Percentiles rank a stretch among this genome's conserved stretches.
Conservation (phyloP, 2,329 filamentous ascomycete genomes). For the Chaetothyriales sp. region DNA sequence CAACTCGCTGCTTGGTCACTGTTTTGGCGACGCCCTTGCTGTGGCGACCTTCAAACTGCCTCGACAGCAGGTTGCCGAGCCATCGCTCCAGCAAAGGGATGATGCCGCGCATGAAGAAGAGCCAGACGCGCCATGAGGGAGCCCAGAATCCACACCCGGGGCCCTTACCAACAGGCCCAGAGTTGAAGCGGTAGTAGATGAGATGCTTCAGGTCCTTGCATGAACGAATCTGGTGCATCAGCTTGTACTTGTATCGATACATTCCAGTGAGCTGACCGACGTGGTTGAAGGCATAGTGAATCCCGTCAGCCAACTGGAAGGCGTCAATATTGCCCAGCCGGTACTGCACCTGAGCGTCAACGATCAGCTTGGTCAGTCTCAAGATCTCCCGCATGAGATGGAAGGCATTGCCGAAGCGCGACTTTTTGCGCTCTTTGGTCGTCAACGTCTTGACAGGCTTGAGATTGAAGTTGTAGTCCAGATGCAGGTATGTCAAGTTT, state of each 20-base stretch:
- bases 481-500: constrained; percentile 92
- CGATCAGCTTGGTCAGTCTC: constrained; percentile 88
- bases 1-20: constrained; percentile 95
- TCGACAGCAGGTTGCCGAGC: constrained; percentile 89
- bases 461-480: constrained; percentile 98
- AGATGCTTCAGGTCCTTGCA: constrained; percentile 98
- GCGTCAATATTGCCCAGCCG: constrained; percentile 95
- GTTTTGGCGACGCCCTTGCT: constrained; percentile 99
- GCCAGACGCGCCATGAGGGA: constrained; percentile 94
- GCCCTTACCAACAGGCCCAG: constrained; percentile 88
- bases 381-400: constrained; percentile 97
- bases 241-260: constrained; percentile 99
- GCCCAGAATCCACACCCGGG: constrained; percentile 99
- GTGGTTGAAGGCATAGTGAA: constrained; percentile 98
- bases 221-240: constrained; percentile 98
- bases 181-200: constrained; percentile 98
- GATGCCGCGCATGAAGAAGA: constrained; percentile 98
- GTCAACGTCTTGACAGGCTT: constrained; percentile 98
- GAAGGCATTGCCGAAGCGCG: constrained; percentile 96
- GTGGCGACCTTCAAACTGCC: constrained; percentile 95
- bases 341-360: constrained; percentile 96
- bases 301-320: constrained; percentile 95
- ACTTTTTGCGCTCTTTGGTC: constrained; percentile 98
- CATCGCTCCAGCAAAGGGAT: constrained; percentile 92
- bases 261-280: constrained; percentile 96